Evolutionary conservation across 1,139 yeast genomes (phyloP), one percentile per base, ranked within the genome.

Genomic region (Taphrina communis): DNA sequence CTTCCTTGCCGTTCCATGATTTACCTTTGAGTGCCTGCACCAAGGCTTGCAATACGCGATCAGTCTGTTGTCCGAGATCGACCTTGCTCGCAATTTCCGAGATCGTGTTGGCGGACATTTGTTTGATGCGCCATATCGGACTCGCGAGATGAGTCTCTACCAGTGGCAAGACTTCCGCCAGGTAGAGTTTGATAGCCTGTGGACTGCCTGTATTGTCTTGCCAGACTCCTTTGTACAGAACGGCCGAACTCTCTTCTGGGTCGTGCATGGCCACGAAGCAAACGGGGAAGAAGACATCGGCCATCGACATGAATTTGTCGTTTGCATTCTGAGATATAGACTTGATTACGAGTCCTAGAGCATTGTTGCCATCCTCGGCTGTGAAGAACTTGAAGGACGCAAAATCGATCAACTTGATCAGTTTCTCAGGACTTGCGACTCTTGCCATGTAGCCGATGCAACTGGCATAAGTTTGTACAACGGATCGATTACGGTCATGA

Each of bases 1-100:
- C 78, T 73, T 91, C 97, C 75, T 94, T 94, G 8, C 98, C 98
- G 21, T 83, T 83, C 96, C 97, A 94, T 9, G 95, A 85, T 71
- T 94, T 85, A 0, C 97, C 97, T 69, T 83, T 81, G 70, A 88
- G 82, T 0, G 96, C 86, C 56, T 83, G 84, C 31, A 90, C 75
- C 66, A 92, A 80, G 6, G 87, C 80, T 0, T 80, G 79, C 69
- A 90, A 83, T 35, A 92, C 76, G 21, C 81, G 80, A 6, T 69
- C 59, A 9, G 69, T 68, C 9, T 68, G 39, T 9, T 17, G 25
- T 6, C 62, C 62, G 31, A 63, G 46, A 31, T 55, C 55, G 36
- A 53, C 60, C 9, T 69, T 60, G 3, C 61, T 66, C 35, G 76
- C 77, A 53, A 80, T 77, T 17, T 83, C 85, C 8, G 88, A 88